phyloP scores from a whole-genome alignment of 2,329 filamentous ascomycete genomes.

The Periconia digitata region DNA sequence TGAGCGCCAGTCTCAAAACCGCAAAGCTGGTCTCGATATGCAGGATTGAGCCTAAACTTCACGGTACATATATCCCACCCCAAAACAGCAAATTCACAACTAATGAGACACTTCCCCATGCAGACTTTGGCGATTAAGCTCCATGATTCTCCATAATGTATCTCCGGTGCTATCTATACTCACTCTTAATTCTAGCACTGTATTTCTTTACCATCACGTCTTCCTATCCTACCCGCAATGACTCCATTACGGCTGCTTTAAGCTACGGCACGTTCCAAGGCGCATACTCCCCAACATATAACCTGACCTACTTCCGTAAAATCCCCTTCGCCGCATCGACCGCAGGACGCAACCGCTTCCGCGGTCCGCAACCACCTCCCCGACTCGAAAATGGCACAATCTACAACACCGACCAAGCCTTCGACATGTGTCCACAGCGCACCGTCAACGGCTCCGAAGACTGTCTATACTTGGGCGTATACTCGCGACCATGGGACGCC shows the following conservation, averaged over 20 bases:
- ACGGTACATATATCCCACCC: neutral
- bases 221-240: neutral
- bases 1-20: conserved; percentile 20
- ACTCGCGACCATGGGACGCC: conserved; percentile 58
- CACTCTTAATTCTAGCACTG: conserved; percentile 9
- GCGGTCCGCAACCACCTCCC: conserved; percentile 60
- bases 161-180: conserved; percentile 3
- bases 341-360: conserved; percentile 60
- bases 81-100: neutral
- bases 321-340: conserved; percentile 65
- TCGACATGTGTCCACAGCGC: conserved; percentile 62
- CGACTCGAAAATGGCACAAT: conserved; percentile 48
- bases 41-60: conserved; percentile 26
- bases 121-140: neutral
- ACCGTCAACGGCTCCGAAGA: conserved; percentile 60
- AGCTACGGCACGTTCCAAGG: conserved; percentile 53
- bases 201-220: neutral
- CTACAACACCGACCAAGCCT: conserved; percentile 59
- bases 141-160: conserved; percentile 14
- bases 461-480: conserved; percentile 63
- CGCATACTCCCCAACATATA: conserved; percentile 54
- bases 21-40: conserved; percentile 20
- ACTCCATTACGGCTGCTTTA: conserved; percentile 26
- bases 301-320: conserved; percentile 61
- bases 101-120: neutral